phyloP scores from a whole-genome alignment of 345 rosid species.

The Rubroshorea leprosula region DNA sequence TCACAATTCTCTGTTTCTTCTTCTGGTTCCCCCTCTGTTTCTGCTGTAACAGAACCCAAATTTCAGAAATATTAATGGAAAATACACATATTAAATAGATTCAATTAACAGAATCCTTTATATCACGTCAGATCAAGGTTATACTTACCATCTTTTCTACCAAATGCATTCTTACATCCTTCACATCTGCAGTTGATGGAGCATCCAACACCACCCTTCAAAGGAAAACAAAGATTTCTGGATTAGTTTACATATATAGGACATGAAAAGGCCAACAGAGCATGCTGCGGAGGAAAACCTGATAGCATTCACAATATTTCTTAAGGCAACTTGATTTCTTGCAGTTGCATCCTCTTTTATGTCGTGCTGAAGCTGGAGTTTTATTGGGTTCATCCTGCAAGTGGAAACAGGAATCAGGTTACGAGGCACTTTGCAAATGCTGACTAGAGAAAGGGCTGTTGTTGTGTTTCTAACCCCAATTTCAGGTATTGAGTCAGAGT shows the following conservation, averaged over 20 bases:
- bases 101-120: no score
- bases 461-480: constrained; percentile 41
- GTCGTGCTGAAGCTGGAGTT: constrained; percentile 95
- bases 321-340: constrained; percentile 90
- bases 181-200: constrained; percentile 95
- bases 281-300: constrained; percentile 46
- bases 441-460: constrained; percentile 1
- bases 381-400: constrained; percentile 70
- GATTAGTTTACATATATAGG: constrained; percentile 23
- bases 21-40: constrained; percentile 39
- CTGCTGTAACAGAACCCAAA: constrained; percentile 52
- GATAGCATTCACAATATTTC: constrained; percentile 99
- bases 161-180: constrained; percentile 91
- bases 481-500: constrained; percentile 49
- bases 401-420: constrained; percentile 11
- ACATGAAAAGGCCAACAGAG: constrained; percentile 12
- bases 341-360: constrained; percentile 98
- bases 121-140: no score
- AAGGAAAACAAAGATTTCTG: constrained; percentile 5
- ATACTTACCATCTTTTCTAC: constrained; percentile 79
- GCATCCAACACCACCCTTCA: constrained; percentile 94
- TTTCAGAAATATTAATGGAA: no score
- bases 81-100: no score
- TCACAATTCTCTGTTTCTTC: constrained; percentile 59
- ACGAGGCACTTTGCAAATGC: no score